Conservation (phyloP, 148 eudicot genomes). For the Spergularia marina region DNA sequence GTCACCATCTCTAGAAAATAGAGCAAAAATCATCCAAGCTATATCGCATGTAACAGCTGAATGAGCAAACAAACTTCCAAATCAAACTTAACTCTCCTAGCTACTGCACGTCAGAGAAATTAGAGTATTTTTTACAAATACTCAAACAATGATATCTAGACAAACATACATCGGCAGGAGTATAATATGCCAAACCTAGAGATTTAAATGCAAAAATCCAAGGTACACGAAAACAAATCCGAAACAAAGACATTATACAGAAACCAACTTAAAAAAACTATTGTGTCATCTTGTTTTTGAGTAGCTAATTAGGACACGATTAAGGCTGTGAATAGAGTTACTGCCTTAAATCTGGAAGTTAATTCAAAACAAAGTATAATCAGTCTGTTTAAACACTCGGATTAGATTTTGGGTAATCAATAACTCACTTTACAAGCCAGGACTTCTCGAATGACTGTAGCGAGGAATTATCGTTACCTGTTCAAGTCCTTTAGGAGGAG, state of each 20-base stretch:
- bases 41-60: too few relatives aligned
- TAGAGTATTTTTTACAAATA: neutral
- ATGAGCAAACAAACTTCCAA: too few relatives aligned
- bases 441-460: too few relatives aligned
- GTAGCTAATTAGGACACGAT: too few relatives aligned
- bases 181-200: too few relatives aligned
- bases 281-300: too few relatives aligned
- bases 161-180: too few relatives aligned
- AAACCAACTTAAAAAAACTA: too few relatives aligned
- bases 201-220: neutral
- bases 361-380: neutral
- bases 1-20: too few relatives aligned
- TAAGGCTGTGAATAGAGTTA: neutral
- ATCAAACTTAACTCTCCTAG: neutral
- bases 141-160: too few relatives aligned
- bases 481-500: slow-evolving; percentile 75
- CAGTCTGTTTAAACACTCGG: neutral
- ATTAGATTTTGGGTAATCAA: neutral
- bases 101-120: neutral
- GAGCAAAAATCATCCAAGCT: too few relatives aligned
- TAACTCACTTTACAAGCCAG: neutral
- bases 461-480: slow-evolving; percentile 37
- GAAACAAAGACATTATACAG: neutral
- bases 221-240: neutral
- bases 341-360: neutral